These are phyloP conservation scores for Moesziomyces aphidis DNA, from an alignment of 1,284 basidiomycete species.

Conservation along the genomic window DNA sequence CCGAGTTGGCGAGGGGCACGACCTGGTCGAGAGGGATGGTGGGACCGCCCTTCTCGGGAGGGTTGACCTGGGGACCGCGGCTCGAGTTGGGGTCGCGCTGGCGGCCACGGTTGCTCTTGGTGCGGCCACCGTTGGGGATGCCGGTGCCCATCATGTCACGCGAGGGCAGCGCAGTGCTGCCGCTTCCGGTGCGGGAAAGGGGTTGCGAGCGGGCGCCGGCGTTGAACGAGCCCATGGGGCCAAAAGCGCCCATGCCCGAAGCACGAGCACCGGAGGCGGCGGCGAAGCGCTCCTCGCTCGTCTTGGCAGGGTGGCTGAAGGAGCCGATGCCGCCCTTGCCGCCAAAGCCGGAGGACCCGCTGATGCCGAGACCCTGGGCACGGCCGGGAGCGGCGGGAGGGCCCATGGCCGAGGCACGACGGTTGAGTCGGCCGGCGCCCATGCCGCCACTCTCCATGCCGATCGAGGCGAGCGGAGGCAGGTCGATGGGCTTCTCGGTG, in stretches of 20 bases:
- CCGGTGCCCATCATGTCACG: conserved; percentile 67
- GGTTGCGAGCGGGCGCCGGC: conserved; percentile 63
- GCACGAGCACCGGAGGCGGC: conserved; percentile 49
- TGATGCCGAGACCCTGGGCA: conserved; percentile 58
- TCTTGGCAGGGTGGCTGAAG: conserved; percentile 59
- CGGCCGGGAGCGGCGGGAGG: conserved; percentile 57
- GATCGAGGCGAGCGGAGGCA: conserved; percentile 90
- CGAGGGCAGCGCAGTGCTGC: conserved; percentile 63
- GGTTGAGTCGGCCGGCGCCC: conserved; percentile 53
- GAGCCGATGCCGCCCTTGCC: conserved; percentile 61
- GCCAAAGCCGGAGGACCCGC: conserved; percentile 54
- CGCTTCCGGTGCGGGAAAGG: conserved; percentile 64
- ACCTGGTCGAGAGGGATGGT: conserved; percentile 72
- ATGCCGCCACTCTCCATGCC: conserved; percentile 72
- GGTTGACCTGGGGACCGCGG: conserved; percentile 61
- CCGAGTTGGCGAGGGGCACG: conserved; percentile 79
- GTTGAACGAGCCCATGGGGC: conserved; percentile 64
- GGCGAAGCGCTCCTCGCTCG: conserved; percentile 67
- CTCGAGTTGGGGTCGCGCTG: conserved; percentile 60
- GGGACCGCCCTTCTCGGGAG: conserved; percentile 67
- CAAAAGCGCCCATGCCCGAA: conserved; percentile 59
- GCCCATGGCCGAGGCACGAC: conserved; percentile 59
- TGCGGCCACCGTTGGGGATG: conserved; percentile 60
- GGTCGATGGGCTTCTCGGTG: conserved; percentile 90
- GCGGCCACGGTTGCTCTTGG: conserved; percentile 64